phyloP scores from a whole-genome alignment of 179 eudicot genomes.

The Beta lomatogona region DNA sequence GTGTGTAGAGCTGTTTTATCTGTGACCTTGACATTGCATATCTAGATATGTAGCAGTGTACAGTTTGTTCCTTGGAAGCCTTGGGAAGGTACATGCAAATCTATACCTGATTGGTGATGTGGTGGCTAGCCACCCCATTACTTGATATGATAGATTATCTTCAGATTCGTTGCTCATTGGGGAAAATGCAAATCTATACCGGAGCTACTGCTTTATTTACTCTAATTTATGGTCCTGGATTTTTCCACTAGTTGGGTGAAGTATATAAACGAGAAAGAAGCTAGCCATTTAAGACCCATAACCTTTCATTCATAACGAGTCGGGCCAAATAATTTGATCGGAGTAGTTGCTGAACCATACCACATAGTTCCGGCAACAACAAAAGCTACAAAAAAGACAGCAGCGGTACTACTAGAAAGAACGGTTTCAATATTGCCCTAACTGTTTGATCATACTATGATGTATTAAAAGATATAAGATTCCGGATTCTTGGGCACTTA shows the following conservation, averaged over 20 bases:
- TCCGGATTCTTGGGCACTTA: background rate
- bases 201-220: background rate
- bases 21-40: constrained; percentile 34
- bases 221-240: background rate
- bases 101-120: background rate
- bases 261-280: background rate
- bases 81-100: constrained; percentile 75
- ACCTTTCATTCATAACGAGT: background rate
- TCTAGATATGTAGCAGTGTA: constrained; percentile 88
- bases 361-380: too few relatives aligned
- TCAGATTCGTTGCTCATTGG: background rate
- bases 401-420: too few relatives aligned
- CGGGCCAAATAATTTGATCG: too few relatives aligned
- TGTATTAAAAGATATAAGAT: background rate
- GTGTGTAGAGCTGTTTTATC: background rate
- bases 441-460: background rate
- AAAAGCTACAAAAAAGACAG: too few relatives aligned
- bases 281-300: background rate
- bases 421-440: background rate
- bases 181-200: background rate
- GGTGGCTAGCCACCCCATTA: background rate
- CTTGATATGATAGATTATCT: background rate
- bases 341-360: too few relatives aligned
- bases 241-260: background rate
- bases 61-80: constrained; percentile 95